phyloP scores from a whole-genome alignment of 192 early-diverging fungal genomes.

The Mortierella antarctica region DNA sequence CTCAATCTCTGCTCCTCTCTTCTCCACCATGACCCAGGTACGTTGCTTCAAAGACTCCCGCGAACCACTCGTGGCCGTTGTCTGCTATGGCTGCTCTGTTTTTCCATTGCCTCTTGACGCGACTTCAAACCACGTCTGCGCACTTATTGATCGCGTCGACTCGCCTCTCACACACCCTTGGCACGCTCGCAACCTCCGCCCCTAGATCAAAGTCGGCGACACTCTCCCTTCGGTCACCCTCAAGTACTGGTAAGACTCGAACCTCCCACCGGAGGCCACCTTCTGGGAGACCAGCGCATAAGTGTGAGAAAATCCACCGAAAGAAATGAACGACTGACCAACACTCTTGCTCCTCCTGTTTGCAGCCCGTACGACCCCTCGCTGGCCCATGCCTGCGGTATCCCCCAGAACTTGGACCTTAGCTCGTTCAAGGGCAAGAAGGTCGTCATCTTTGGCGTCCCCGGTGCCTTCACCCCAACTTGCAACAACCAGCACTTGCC shows the following conservation, averaged over 20 bases:
- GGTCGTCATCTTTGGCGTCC: constrained; percentile 74
- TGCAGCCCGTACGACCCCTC: constrained; percentile 45
- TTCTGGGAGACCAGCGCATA: not conserved
- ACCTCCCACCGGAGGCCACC: not conserved
- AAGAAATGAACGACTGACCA: not conserved
- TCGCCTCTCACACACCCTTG: not conserved
- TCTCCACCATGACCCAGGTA: constrained; percentile 44
- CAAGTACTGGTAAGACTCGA: constrained; percentile 41
- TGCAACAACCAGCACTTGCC: constrained; percentile 69
- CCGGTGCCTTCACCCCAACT: constrained; percentile 74
- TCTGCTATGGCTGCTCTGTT: not conserved
- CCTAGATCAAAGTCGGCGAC: constrained; percentile 46
- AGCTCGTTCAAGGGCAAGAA: constrained; percentile 70
- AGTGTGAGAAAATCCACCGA: not conserved
- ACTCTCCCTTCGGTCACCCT: constrained; percentile 41
- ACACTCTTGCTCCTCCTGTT: not conserved
- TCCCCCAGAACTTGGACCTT: constrained; percentile 49
- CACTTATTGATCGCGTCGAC: not conserved
- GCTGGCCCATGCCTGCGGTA: constrained; percentile 37
- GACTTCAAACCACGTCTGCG: not conserved
- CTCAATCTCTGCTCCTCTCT: not conserved
- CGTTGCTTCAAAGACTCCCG: not conserved
- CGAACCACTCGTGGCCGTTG: not conserved
- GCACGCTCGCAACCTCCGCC: not conserved
- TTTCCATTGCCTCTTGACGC: not conserved